Conservation (phyloP, 257 asterid species). For the Solanum appendiculatum region DNA sequence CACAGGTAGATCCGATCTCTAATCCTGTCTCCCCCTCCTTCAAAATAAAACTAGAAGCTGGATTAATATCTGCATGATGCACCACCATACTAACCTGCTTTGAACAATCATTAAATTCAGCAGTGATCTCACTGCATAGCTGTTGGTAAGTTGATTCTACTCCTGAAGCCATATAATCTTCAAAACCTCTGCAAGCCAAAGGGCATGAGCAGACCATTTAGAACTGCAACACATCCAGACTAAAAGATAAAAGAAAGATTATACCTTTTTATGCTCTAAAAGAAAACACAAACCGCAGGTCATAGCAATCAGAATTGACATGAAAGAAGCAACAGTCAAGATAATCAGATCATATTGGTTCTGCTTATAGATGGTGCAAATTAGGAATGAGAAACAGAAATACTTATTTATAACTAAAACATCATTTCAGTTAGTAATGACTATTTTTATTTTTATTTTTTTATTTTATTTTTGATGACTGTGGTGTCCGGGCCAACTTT, state of each 20-base stretch:
- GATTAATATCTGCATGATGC: neutral
- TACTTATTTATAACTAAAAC: neutral
- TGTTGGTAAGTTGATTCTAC: constrained; percentile 74
- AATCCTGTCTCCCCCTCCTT: neutral
- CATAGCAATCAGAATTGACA: neutral
- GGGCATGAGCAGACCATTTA: neutral
- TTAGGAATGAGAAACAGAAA: neutral
- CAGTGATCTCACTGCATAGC: constrained; percentile 81
- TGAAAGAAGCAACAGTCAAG: neutral
- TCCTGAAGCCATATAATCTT: constrained; percentile 68
- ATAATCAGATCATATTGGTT: neutral
- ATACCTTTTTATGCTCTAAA: neutral
- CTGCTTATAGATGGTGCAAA: neutral
- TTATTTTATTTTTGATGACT: neutral
- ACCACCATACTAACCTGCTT: constrained; percentile 50
- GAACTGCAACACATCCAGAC: neutral
- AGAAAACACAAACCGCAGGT: neutral
- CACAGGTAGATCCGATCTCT: neutral
- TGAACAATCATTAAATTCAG: constrained; percentile 84
- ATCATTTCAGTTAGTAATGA: neutral
- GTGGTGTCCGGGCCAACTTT: neutral
- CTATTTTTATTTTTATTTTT: neutral
- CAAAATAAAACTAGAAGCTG: neutral
- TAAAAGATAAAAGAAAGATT: neutral
- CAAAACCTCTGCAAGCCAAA: constrained; percentile 58